Conservation (phyloP, 768 basidiomycete genomes). For the Kondoa malvinella region DNA sequence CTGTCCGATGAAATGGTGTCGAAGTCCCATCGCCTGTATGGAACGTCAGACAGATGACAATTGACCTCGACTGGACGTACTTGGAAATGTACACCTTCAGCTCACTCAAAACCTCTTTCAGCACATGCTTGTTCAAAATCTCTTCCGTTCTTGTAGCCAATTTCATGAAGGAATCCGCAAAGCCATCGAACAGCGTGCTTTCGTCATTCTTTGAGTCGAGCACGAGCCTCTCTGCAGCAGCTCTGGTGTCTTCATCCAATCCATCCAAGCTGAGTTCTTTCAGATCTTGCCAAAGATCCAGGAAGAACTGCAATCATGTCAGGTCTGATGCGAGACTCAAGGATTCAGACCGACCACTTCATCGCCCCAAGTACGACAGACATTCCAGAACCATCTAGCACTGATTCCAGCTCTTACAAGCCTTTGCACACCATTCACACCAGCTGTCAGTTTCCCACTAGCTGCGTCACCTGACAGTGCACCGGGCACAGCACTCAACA, state of each 20-base stretch:
- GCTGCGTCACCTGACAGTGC: constrained; percentile 48
- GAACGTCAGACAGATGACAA: constrained; percentile 16
- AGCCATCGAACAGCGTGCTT: constrained; percentile 49
- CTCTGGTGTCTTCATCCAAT: constrained; percentile 15
- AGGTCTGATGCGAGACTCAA: not conserved
- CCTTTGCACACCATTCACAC: constrained; percentile 64
- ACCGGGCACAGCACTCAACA: constrained; percentile 82
- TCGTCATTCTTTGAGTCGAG: constrained; percentile 9
- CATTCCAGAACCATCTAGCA: constrained; percentile 50
- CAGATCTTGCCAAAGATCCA: constrained; percentile 75
- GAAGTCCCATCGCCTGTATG: constrained; percentile 31
- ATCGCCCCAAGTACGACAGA: constrained; percentile 71
- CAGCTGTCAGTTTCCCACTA: constrained; percentile 47
- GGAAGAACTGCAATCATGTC: constrained; percentile 51
- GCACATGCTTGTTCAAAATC: constrained; percentile 68
- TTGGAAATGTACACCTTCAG: constrained; percentile 55
- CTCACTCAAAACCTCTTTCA: constrained; percentile 58
- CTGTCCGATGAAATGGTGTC: not conserved
- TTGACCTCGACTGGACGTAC: constrained; percentile 35
- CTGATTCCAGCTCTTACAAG: constrained; percentile 74
- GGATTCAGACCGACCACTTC: constrained; percentile 48
- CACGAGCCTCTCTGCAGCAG: not conserved
- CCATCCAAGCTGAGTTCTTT: constrained; percentile 37
- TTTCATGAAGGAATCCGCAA: constrained; percentile 47
- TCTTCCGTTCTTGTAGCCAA: constrained; percentile 60